Conservation (phyloP, 257 asterid species). For the Penstemon davidsonii region DNA sequence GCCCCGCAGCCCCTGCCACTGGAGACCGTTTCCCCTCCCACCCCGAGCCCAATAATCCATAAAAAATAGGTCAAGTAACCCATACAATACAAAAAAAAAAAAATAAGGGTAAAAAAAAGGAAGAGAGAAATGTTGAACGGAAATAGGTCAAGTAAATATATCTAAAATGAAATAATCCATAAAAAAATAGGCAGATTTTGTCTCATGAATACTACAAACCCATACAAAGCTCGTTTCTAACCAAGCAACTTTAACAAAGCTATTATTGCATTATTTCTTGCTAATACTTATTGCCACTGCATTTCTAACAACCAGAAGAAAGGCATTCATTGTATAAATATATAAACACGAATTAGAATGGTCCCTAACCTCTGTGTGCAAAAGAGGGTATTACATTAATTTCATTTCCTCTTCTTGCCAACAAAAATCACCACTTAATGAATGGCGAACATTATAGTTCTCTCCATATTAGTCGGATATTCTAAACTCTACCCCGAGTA, state of each 20-base stretch:
- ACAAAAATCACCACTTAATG: slow-evolving; percentile 41
- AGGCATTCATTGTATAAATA: slow-evolving; percentile 28
- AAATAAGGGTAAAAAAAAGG: background rate
- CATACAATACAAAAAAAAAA: too few relatives aligned
- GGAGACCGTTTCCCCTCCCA: too few relatives aligned
- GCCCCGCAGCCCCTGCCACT: too few relatives aligned
- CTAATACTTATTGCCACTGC: too few relatives aligned
- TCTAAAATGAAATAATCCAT: background rate
- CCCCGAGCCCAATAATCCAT: too few relatives aligned
- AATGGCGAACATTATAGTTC: slow-evolving; percentile 27
- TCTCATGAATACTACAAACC: slow-evolving; percentile 23
- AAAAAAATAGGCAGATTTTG: slow-evolving; percentile 21
- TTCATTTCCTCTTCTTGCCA: slow-evolving; percentile 38
- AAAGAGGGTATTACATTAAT: slow-evolving; percentile 25
- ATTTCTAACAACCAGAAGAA: slow-evolving; percentile 18
- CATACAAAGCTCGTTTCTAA: slow-evolving; percentile 19
- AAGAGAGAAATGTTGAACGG: background rate
- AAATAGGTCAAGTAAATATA: background rate
- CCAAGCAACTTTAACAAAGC: slow-evolving; percentile 18
- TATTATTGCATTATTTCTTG: slow-evolving; percentile 34
- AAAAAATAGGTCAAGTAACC: too few relatives aligned
- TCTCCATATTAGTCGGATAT: slow-evolving; percentile 67
- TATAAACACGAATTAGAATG: slow-evolving; percentile 22
- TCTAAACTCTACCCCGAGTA: slow-evolving; percentile 81
- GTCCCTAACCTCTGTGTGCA: slow-evolving; percentile 23